Percentiles rank a stretch among this genome's conserved stretches.
Conservation (phyloP, 2,329 filamentous ascomycete genomes). For the Phialophora verrucosa region DNA sequence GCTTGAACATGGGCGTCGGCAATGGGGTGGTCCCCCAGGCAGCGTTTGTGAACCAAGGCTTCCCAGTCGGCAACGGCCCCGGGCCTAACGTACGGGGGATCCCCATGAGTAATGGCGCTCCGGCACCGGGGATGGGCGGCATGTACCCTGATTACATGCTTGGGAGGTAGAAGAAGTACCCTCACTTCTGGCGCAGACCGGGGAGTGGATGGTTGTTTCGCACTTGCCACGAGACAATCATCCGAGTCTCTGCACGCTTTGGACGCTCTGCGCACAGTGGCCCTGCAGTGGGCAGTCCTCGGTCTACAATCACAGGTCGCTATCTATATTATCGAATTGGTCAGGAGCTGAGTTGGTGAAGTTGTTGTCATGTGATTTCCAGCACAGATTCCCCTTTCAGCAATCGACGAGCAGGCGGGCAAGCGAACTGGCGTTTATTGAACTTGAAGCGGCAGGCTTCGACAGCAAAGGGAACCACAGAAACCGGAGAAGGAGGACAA, state of each 20-base stretch:
- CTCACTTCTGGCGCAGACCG: background rate
- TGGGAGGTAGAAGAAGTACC: conserved; percentile 46
- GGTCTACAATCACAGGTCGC: conserved; percentile 1
- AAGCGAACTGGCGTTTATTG: conserved; percentile 32
- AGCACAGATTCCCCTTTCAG: conserved; percentile 36
- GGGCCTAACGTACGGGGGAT: conserved; percentile 43
- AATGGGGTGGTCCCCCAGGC: conserved; percentile 29
- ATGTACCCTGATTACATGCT: conserved; percentile 57
- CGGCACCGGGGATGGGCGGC: conserved; percentile 42
- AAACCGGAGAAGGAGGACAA: conserved; percentile 14
- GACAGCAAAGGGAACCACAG: conserved; percentile 21
- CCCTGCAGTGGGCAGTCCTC: background rate
- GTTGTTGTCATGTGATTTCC: conserved; percentile 25
- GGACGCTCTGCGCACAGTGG: background rate
- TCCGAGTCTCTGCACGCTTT: background rate
- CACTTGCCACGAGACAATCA: background rate
- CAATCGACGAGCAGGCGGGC: conserved; percentile 26
- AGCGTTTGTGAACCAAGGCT: conserved; percentile 36
- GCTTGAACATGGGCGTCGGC: conserved; percentile 57
- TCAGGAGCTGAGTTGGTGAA: conserved; percentile 8
- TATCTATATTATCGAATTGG: background rate
- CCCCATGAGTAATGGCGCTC: conserved; percentile 41
- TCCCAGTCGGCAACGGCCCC: conserved; percentile 42
- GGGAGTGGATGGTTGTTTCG: background rate
- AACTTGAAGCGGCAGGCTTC: conserved; percentile 5